Base-by-base conservation (phyloP, 257 asterid species). In the Parsonsia alboflavescens region DNA sequence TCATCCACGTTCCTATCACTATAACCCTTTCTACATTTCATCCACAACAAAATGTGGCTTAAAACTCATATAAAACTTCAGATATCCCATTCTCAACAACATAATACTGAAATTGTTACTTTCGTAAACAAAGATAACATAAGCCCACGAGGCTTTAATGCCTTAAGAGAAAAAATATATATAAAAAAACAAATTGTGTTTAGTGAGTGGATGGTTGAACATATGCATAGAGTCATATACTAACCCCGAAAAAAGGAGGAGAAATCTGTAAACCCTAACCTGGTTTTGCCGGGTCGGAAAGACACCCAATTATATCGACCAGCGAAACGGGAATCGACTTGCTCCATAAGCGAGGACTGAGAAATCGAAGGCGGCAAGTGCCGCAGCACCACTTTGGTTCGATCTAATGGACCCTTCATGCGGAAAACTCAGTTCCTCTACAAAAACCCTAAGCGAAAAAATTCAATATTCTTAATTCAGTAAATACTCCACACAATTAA, bases 311-410 rank as follows among this genome's bases (percentile, higher is more conserved):
- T 85, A 82, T 89, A 95, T 71, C 97, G 96, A 71, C 94, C 96
- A 11, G 88, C 66, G 84, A 95, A 95, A 84, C 92, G 91, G 65
- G 96, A 82, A 82, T 91, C 96, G 71, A 93, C 81, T 74, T 89
- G 96, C 78, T 95, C 98, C 84, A 84, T 79, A 53, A 95, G 92
- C 90, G 88, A 84, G n/a, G 92, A 89, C 91, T 88, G 88, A 70
- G 99, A 80, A 91, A 95, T 89, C 80, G 95, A 82, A 64, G 99
- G 96, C 86, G 98, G 99, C 90, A 93, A 89, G 96, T 89, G 99
- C 88, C 99, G 96, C 79, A 95, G 85, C 96, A 95, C 97, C 83
- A 89, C 96, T 88, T 92, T 95, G 59, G 97, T 89, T 74, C 96
- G 96, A 95, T 91, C 98, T 82, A 89, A 79, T 82, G 87, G 86